These are phyloP conservation scores for Pseudovirgaria hyperparasitica DNA, from an alignment of 2,329 filamentous ascomycete genomes.

Conservation along the genomic window DNA sequence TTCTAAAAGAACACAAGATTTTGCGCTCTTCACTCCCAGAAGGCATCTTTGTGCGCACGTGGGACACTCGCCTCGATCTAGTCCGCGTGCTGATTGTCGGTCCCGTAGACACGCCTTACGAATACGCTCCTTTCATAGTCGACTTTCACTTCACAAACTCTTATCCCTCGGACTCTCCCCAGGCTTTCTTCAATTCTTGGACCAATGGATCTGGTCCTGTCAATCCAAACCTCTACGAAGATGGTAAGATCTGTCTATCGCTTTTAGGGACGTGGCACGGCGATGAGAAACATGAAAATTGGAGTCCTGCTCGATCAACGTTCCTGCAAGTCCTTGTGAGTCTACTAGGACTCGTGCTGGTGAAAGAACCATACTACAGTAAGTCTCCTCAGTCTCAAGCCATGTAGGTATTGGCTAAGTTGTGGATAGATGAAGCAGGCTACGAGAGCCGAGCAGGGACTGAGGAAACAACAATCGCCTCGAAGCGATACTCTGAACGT, in stretches of 20 bases:
- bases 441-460: slow-evolving; percentile 40
- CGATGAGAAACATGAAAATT: slow-evolving; percentile 38
- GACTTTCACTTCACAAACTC: slow-evolving; percentile 39
- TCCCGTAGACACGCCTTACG: slow-evolving; percentile 47
- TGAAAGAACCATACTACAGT: slow-evolving; percentile 49
- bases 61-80: slow-evolving; percentile 46
- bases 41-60: slow-evolving; percentile 45
- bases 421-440: slow-evolving; percentile 42
- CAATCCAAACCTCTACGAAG: slow-evolving; percentile 51
- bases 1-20: slow-evolving; percentile 47
- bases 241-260: slow-evolving; percentile 48
- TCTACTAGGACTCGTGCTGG: slow-evolving; percentile 44
- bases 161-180: slow-evolving; percentile 41
- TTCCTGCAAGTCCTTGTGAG: slow-evolving; percentile 46
- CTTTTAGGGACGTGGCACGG: slow-evolving; percentile 48
- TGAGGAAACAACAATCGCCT: slow-evolving; percentile 32
- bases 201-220: slow-evolving; percentile 38
- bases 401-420: slow-evolving; percentile 1
- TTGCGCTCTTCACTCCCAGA: slow-evolving; percentile 39
- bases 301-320: slow-evolving; percentile 40
- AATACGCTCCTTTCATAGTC: slow-evolving; percentile 47
- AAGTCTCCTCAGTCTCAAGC: slow-evolving; percentile 10
- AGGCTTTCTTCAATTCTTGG: slow-evolving; percentile 49
- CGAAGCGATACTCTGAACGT: slow-evolving; percentile 40
- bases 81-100: slow-evolving; percentile 46